A percentile compares a stretch with the other conserved stretches of the same genome.
These are phyloP conservation scores for Schizochytrium sp. DNA, from an alignment of 108 stramenopile species.

Conservation along the genomic window DNA sequence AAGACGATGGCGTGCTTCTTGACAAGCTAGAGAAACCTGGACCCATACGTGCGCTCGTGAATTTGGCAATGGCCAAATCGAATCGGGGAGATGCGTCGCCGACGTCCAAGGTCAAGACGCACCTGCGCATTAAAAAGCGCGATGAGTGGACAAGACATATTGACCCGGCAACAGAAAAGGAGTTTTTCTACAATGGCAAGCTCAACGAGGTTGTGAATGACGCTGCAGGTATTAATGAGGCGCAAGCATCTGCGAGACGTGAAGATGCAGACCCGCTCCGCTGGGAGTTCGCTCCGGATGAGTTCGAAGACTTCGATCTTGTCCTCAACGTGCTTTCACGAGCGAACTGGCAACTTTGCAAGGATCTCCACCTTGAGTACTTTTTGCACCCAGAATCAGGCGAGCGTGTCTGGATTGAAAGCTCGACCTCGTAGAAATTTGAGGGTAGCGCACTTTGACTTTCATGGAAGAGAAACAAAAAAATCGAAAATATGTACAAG, in stretches of 20 bases:
- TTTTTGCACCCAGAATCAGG: background rate
- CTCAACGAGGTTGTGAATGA: background rate
- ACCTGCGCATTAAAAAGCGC: background rate
- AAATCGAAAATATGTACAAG: background rate
- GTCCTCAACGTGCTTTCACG: background rate
- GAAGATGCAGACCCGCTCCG: background rate
- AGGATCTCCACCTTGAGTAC: background rate
- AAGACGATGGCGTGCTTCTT: background rate
- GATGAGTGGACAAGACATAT: background rate
- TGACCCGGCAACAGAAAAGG: background rate
- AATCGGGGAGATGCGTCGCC: background rate
- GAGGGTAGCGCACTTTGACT: background rate
- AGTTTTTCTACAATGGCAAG: slow-evolving; percentile 11
- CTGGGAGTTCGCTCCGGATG: slow-evolving; percentile 10
- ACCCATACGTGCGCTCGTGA: background rate
- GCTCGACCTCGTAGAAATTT: too few relatives aligned
- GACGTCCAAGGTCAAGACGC: background rate
- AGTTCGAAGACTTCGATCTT: background rate
- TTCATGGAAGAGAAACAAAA: background rate
- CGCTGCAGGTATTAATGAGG: background rate
- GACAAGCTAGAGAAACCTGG: background rate
- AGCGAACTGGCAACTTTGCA: background rate
- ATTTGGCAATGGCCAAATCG: background rate
- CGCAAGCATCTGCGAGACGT: background rate
- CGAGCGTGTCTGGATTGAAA: background rate